Evolutionary conservation across 2,329 filamentous ascomycete species (phyloP), one percentile per base, ranked within the genome.

Genomic region (Stemphylium vesicarium): DNA sequence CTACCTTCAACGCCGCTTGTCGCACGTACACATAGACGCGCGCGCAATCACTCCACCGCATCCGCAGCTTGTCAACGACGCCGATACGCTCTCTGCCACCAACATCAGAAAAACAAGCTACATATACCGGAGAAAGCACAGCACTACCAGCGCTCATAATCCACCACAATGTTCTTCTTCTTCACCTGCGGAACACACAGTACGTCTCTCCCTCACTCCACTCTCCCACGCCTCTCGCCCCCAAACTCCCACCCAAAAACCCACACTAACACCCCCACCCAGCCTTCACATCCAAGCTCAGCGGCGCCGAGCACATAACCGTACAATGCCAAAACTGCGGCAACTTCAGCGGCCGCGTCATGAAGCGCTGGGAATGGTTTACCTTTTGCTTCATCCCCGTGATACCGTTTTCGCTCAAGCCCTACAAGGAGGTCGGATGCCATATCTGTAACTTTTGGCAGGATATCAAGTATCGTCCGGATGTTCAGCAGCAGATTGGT

Each of bases 341-440:
- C 37, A 83, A 83, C 68, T 75, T 75, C 54, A 69, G 63, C 20
- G 79, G 75, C n/a, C 20, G 65, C 26, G 49, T 62, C 1, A 56
- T 57, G 54, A 64, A 64, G 48, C 61, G 59, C 36, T 62, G 59
- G 60, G 72, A 80, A 37, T 92, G 88, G 87, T 92, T 92, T 69
- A 92, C 90, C 4, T 87, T 92, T 69, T 92, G 89, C 80, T 92
- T 90, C 76, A 76, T 92, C 48, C 90, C 90, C 43, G 75, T 93
- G 40, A 81, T 93, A 22, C 90, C 90, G 0, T 87, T 92, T 68
- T 87, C 85, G 22, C 64, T 81, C 4, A 81, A 81, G 56, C 79
- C 80, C 0, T 76, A 75, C 65, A 74, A 87, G 64, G 89, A 92
- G 67, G 82, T 94, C 51, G 79, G 82, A 55, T 94, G 90, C 79